Conservation (phyloP, 805 yeast species). For the Ogataea polymorpha region DNA sequence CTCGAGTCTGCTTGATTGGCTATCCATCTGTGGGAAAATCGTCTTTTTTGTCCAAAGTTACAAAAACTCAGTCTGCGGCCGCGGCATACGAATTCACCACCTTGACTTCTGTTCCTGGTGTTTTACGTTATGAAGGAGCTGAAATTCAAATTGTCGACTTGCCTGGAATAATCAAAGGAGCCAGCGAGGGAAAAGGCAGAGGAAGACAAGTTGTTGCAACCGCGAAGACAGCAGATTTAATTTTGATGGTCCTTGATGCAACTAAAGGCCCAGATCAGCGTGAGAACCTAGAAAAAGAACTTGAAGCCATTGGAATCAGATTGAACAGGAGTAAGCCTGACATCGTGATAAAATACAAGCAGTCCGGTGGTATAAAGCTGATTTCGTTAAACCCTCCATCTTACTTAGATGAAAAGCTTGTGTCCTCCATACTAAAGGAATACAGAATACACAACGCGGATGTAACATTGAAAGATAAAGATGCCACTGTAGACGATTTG, state of each 20-base stretch:
- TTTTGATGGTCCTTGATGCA: conserved; percentile 92
- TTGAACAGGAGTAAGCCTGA: conserved; percentile 80
- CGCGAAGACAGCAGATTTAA: conserved; percentile 90
- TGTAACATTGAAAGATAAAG: conserved; percentile 83
- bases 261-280: conserved; percentile 92
- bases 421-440: conserved; percentile 74
- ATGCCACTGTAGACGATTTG: conserved; percentile 86
- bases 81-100: conserved; percentile 96
- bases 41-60: conserved; percentile 80
- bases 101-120: conserved; percentile 94
- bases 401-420: conserved; percentile 75
- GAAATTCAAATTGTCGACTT: conserved; percentile 96
- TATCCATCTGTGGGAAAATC: conserved; percentile 98
- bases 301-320: conserved; percentile 92
- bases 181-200: conserved; percentile 95
- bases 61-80: conserved; percentile 91
- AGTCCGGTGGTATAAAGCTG: conserved; percentile 88
- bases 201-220: conserved; percentile 97
- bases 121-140: conserved; percentile 91
- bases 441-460: conserved; percentile 92
- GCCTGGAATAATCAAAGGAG: conserved; percentile 97
- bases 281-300: conserved; percentile 77
- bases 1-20: conserved; percentile 91
- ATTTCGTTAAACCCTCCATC: conserved; percentile 80
- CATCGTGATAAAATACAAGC: conserved; percentile 72